phyloP scores from a whole-genome alignment of 2,329 filamentous ascomycete genomes.

The Saccharata proteae region DNA sequence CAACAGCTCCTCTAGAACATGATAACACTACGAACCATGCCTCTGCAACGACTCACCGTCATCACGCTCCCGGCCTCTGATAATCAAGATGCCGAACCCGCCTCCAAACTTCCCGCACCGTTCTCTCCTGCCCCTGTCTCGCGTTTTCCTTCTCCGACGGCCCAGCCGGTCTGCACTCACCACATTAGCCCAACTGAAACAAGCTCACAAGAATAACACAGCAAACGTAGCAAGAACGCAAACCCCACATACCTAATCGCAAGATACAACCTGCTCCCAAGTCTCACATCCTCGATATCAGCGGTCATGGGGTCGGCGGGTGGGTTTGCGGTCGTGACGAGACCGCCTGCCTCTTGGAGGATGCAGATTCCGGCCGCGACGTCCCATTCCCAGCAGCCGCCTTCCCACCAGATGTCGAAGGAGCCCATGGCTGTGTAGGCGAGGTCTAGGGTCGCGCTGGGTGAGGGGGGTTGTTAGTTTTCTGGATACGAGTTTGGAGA shows the following conservation, averaged over 20 bases:
- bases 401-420: slow-evolving; percentile 76
- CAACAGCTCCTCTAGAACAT: no score
- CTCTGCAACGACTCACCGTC: slow-evolving; percentile 31
- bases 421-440: slow-evolving; percentile 65
- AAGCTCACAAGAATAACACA: no score
- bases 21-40: no score
- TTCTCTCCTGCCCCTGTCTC: slow-evolving; percentile 55
- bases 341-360: slow-evolving; percentile 58
- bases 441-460: slow-evolving; percentile 58
- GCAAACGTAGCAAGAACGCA: slow-evolving; percentile 4
- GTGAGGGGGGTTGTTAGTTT: neutral
- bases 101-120: slow-evolving; percentile 61
- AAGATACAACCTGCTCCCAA: slow-evolving; percentile 60
- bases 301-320: slow-evolving; percentile 45
- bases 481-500: neutral
- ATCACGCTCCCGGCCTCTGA: slow-evolving; percentile 46
- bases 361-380: slow-evolving; percentile 66
- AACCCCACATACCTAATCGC: slow-evolving; percentile 46
- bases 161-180: slow-evolving; percentile 54
- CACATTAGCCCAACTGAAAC: no score
- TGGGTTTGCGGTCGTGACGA: slow-evolving; percentile 63
- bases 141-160: slow-evolving; percentile 49
- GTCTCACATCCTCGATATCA: slow-evolving; percentile 44
- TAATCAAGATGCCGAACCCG: slow-evolving; percentile 57
- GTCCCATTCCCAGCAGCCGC: slow-evolving; percentile 74